phyloP scores from a whole-genome alignment of 352 stramenopile species.

The Phytophthora hybrid region DNA sequence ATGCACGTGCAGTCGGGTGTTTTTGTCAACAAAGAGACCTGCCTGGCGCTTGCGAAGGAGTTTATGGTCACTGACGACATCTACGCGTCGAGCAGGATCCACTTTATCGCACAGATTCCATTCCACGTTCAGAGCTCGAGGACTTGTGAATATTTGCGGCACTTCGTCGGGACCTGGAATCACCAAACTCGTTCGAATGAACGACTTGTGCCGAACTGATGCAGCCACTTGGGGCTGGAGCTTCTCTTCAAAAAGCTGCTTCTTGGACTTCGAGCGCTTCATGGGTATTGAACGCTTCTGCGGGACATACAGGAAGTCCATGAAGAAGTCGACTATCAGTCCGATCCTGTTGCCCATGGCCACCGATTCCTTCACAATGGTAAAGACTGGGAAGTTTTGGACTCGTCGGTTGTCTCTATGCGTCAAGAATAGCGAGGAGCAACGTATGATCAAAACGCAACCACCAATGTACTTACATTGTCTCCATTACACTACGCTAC shows the following conservation, averaged over 20 bases:
- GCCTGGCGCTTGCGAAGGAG: slow-evolving; percentile 56
- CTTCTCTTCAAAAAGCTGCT: slow-evolving; percentile 39
- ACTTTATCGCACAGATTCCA: slow-evolving; percentile 73
- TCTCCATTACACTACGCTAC: slow-evolving; percentile 27
- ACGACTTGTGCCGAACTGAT: slow-evolving; percentile 33
- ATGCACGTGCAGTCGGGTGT: slow-evolving; percentile 49
- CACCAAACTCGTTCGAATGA: slow-evolving; percentile 28
- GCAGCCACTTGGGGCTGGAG: slow-evolving; percentile 30
- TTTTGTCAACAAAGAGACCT: slow-evolving; percentile 68
- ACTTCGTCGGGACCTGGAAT: slow-evolving; percentile 31
- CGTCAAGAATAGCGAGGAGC: slow-evolving; percentile 23
- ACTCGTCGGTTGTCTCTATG: slow-evolving; percentile 2
- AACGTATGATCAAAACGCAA: neutral
- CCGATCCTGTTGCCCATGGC: slow-evolving; percentile 32
- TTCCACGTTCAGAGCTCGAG: slow-evolving; percentile 63
- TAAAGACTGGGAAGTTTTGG: neutral
- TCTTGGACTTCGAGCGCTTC: slow-evolving; percentile 36
- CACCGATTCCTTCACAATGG: neutral
- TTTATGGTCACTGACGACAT: slow-evolving; percentile 64
- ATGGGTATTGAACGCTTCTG: slow-evolving; percentile 14
- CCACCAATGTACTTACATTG: slow-evolving; percentile 24
- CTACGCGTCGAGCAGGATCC: slow-evolving; percentile 59
- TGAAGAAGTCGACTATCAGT: slow-evolving; percentile 9
- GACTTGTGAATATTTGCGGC: slow-evolving; percentile 53
- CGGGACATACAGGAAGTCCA: slow-evolving; percentile 16